phyloP scores from a whole-genome alignment of 2,329 filamentous ascomycete species.

The Aspergillus japonicus region DNA sequence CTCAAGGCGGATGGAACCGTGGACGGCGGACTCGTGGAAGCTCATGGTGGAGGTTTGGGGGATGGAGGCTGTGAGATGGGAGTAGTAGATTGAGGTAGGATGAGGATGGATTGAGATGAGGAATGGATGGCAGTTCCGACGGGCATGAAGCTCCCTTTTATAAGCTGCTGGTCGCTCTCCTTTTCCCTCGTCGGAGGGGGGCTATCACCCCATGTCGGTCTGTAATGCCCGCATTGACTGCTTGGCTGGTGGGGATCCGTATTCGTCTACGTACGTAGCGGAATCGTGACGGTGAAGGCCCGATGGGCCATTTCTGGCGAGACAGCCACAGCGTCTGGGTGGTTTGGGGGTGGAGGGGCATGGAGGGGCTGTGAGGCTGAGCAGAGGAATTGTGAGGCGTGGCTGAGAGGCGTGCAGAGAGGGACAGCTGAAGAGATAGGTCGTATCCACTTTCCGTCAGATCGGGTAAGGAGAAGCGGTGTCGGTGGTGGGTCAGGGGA shows the following conservation, averaged over 20 bases:
- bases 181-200: background rate
- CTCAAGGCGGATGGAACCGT: conserved; percentile 13
- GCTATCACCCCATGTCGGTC: background rate
- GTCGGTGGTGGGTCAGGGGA: background rate
- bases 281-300: background rate
- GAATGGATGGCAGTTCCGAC: background rate
- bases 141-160: background rate
- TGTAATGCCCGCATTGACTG: background rate
- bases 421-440: background rate
- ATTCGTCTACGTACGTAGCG: background rate
- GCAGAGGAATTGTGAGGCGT: background rate
- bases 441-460: background rate
- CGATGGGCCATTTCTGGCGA: background rate
- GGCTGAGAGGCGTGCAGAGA: background rate
- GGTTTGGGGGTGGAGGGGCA: background rate
- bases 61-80: background rate
- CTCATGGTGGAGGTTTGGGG: conserved; percentile 15
- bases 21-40: conserved; percentile 20
- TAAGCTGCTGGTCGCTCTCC: background rate
- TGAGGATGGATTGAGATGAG: background rate
- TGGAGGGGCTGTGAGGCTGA: background rate
- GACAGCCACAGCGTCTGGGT: background rate
- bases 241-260: background rate
- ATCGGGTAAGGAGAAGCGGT: background rate
- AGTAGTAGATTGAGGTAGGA: background rate